phyloP scores from a whole-genome alignment of 495 filamentous ascomycete species.

The Xylaria sp. region DNA sequence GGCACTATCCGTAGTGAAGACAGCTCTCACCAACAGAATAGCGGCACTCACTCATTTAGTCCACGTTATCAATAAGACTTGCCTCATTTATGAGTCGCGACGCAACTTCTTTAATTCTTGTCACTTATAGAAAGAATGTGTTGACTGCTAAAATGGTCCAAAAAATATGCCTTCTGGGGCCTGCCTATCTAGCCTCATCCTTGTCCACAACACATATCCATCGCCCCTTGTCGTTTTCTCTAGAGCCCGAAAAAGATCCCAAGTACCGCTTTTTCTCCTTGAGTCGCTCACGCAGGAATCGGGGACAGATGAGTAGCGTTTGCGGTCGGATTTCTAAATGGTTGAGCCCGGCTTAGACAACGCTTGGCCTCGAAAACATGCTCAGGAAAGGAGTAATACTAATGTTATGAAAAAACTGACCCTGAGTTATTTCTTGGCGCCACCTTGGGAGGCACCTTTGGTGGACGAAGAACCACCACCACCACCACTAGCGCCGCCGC shows the following conservation, averaged over 20 bases:
- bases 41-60: background rate
- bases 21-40: background rate
- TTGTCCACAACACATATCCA: background rate
- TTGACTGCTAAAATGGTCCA: background rate
- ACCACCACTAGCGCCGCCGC: background rate
- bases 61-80: background rate
- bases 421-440: no score
- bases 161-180: background rate
- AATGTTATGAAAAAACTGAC: background rate
- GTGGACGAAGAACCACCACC: background rate
- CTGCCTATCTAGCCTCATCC: background rate
- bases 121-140: background rate
- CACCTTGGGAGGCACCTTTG: no score
- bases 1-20: background rate
- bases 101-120: background rate
- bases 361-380: background rate
- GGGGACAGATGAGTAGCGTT: background rate
- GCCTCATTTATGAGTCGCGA: background rate
- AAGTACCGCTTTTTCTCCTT: background rate
- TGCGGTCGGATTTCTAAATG: background rate
- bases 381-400: background rate
- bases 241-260: background rate
- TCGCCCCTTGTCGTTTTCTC: background rate
- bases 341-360: background rate
- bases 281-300: background rate